Evolutionary conservation across 2,329 filamentous ascomycete genomes (phyloP), one percentile per base, ranked within the genome.

Genomic region (Sporothrix protearum): DNA sequence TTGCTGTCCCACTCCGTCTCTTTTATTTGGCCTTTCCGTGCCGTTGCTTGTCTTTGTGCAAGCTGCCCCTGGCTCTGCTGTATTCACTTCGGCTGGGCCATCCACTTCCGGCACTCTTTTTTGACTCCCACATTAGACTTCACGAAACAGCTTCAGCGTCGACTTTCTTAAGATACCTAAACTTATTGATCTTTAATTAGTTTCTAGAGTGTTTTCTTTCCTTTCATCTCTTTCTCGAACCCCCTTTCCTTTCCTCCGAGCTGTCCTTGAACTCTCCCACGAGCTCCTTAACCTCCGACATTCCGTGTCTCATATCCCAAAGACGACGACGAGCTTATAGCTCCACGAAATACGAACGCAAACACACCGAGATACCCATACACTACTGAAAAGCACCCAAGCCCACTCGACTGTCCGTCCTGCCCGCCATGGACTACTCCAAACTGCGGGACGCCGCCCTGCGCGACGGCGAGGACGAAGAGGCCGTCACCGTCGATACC

Each of bases 401-500:
- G 14, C 19, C 14, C 22, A 8, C 28, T 1, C 16, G 47, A 19
- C 53, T 7, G 7, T 19, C 25, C 28, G 63, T 33, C 25, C 63
- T 47, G 39, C 14, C 63, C 42, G 42, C 25, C 45, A 92, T 93
- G 89, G 89, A 92, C 80, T 91, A 91, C 77, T 87, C 89, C 47
- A 88, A 91, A 78, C 85, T 99, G 75, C 92, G 93, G 78, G 94
- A 95, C 76, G 92, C 93, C 77, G 96, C 96, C 33, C 88, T 99
- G 83, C 89, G 87, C 71, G 91, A 93, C 71, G 92, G 92, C 75
- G 92, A 94, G 73, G 93, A 97, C 76, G 96, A 98, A 80, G 96
- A 98, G 81, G 96, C 96, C 55, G 96, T 99, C 71, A 99, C 96
- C 0, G 96, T 99, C 78, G 97, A 99, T 79, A 99, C 96, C 66